Evolutionary conservation across 371 early-diverging fungal genomes (phyloP).

Genomic region (Saksenaea oblongispora): DNA sequence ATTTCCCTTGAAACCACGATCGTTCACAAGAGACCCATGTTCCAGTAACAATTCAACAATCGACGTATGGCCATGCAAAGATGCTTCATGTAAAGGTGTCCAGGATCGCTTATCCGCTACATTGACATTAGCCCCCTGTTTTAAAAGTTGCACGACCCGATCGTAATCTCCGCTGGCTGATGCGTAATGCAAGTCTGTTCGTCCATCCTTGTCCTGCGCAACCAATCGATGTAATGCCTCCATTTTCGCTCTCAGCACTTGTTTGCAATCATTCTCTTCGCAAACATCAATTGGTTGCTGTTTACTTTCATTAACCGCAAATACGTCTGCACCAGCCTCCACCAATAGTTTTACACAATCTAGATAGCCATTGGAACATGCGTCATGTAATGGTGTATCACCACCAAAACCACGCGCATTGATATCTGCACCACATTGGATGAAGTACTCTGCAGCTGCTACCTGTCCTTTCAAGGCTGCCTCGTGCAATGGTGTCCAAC

Average conservation of each 20-base stretch:
- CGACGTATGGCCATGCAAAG: conserved; percentile 62
- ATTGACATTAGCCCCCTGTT: conserved; percentile 77
- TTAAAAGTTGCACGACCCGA: conserved; percentile 22
- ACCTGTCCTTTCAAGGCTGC: conserved; percentile 61
- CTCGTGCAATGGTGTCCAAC: conserved; percentile 67
- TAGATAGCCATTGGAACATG: conserved; percentile 66
- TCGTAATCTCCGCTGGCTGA: conserved; percentile 25
- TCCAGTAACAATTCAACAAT: conserved; percentile 70
- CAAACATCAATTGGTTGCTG: conserved; percentile 55
- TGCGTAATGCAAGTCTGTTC: conserved; percentile 34
- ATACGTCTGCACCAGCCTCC: conserved; percentile 55
- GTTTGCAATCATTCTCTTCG: conserved; percentile 27
- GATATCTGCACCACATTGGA: conserved; percentile 53
- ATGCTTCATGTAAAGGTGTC: conserved; percentile 87
- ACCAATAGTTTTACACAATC: conserved; percentile 60
- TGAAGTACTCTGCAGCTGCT: conserved; percentile 56
- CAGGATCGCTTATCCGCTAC: conserved; percentile 66
- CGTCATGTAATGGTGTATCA: conserved; percentile 82
- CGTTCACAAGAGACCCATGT: conserved; percentile 72
- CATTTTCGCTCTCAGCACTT: conserved; percentile 26
- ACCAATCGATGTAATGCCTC: conserved; percentile 36
- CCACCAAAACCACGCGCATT: conserved; percentile 61
- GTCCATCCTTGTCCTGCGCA: conserved; percentile 28
- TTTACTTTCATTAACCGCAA: conserved; percentile 54
- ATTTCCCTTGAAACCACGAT: conserved; percentile 56